These are phyloP conservation scores for Hanseniaspora valbyensis DNA, from an alignment of 805 yeast genomes.

Conservation along the genomic window DNA sequence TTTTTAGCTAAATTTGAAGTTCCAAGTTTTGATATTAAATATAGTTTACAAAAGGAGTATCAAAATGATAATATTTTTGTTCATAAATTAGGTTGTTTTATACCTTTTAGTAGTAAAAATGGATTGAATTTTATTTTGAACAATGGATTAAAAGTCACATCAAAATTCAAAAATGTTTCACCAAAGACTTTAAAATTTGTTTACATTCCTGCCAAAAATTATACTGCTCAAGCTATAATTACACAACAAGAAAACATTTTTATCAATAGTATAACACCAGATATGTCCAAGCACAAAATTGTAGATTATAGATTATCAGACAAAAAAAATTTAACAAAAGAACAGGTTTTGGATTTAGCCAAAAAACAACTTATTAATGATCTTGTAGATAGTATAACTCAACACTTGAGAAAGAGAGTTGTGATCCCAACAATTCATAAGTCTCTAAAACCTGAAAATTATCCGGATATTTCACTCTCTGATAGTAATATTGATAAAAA, in stretches of 20 bases:
- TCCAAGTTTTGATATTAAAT: constrained; percentile 40
- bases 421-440: constrained; percentile 6
- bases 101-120: constrained; percentile 47
- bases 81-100: constrained; percentile 44
- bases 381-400: not conserved
- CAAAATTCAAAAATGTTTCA: constrained; percentile 49
- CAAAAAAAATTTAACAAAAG: not conserved
- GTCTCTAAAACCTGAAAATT: constrained; percentile 4
- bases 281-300: not conserved
- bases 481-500: constrained; percentile 15
- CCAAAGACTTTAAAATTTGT: constrained; percentile 46
- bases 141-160: constrained; percentile 51
- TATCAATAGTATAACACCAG: constrained; percentile 4
- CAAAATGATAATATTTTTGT: not conserved
- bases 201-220: constrained; percentile 28
- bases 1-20: constrained; percentile 11
- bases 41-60: constrained; percentile 35
- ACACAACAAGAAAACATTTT: not conserved
- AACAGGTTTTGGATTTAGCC: not conserved
- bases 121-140: constrained; percentile 21
- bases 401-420: constrained; percentile 10
- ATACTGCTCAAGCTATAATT: not conserved
- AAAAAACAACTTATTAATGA: not conserved
- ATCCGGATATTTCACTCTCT: no score
- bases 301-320: not conserved